Evolutionary conservation across 129 eudicot genomes (phyloP), one percentile per base, ranked within the genome.

Genomic region (Helianthus tuberosus): DNA sequence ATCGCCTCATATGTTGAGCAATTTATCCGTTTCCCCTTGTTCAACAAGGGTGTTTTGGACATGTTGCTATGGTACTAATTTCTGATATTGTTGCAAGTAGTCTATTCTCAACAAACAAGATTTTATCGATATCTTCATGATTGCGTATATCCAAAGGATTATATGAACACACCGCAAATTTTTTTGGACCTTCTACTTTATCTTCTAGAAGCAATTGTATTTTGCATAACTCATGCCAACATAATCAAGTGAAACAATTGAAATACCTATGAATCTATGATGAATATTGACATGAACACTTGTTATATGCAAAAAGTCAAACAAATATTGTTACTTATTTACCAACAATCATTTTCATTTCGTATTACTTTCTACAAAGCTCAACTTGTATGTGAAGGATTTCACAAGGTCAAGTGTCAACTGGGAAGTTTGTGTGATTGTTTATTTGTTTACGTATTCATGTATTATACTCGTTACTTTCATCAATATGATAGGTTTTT

Each of bases 401-500:
- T 39, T 46, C 39, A 47, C 5, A 23, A 68, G 73, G 43, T 35
- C 14, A 49, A 66, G 39, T 68, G 23, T 25, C 59, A 41, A 35
- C 73, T 68, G 14, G 73, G 41, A 14, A 12, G 29, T 68, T 67
- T 49, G 15, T 67, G 73, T 7, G 39, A 11, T 5, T 20, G 76
- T 71, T n/a, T n/a, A n/a, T n/a, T n/a, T n/a, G n/a, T n/a, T 71
- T 41, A 36, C 39, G 53, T 71, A 32, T 71, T 54, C 16, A 51
- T 54, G 65, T 71, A 32, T 71, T 17, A 38, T 57, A 7, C 13
- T 70, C 15, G 46, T 71, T 53, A 53, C 53, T 55, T 41, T 71
- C 14, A 36, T 41, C 15, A 38, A 25, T 8, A 41, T 27, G 32
- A 4, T 44, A 66, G 11, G 54, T 61, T n/a, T 69, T 52, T 62